Conservation (phyloP, 768 basidiomycete species). For the Nevesoporus exiguus region DNA sequence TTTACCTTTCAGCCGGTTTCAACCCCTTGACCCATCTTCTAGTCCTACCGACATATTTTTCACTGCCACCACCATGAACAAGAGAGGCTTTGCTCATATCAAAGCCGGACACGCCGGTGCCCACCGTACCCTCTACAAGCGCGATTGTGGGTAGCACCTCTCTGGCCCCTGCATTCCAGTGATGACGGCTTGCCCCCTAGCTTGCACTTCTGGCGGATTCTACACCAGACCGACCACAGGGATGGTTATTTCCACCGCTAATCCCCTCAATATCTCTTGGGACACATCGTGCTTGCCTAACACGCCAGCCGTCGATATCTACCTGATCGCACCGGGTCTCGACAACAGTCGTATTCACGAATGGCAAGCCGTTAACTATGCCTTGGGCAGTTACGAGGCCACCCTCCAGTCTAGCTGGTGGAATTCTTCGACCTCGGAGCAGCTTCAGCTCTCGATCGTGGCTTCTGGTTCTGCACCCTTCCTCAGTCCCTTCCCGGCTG, state of each 20-base stretch:
- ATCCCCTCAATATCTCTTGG: constrained; percentile 61
- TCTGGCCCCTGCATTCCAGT: not conserved
- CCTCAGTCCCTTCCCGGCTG: constrained; percentile 53
- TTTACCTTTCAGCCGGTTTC: constrained; percentile 15
- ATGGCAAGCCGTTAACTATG: constrained; percentile 52
- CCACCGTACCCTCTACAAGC: constrained; percentile 21
- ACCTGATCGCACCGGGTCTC: constrained; percentile 53
- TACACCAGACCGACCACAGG: constrained; percentile 54
- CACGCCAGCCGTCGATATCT: constrained; percentile 58
- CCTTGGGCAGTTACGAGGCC: constrained; percentile 47
- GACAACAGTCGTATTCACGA: constrained; percentile 46
- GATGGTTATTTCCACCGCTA: constrained; percentile 42
- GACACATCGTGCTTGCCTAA: constrained; percentile 51
- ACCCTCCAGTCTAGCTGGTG: constrained; percentile 66
- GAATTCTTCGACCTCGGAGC: constrained; percentile 48
- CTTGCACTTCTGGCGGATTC: constrained; percentile 57
- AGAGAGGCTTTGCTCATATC: constrained; percentile 27
- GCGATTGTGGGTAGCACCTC: constrained; percentile 17
- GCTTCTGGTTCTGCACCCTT: constrained; percentile 47
- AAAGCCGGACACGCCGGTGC: constrained; percentile 26
- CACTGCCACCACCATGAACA: constrained; percentile 25
- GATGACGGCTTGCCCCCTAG: constrained; percentile 25
- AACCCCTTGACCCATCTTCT: constrained; percentile 1
- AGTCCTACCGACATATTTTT: constrained; percentile 7
- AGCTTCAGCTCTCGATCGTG: constrained; percentile 61